Evolutionary conservation across 1,284 basidiomycete genomes (phyloP), one percentile per base, ranked within the genome.

Genomic region (Cutaneotrichosporon spelunceum): DNA sequence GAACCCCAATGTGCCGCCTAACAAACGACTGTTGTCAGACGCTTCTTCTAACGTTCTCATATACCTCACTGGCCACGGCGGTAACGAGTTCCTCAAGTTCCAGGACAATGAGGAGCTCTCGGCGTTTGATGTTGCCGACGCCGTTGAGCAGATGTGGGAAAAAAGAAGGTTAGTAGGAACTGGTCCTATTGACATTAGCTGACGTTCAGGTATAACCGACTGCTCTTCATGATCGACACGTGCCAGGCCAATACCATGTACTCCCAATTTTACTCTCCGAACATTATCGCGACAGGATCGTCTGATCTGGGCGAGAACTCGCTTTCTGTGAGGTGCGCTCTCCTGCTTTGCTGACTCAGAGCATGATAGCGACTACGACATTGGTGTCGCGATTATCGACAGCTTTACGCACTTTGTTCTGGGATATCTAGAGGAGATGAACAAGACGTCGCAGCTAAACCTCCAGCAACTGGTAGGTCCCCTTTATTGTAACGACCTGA

Each of bases 51-150:
- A 99, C 73, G 84, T 99, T 61, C 96, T 99, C 74, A 86, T 99
- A 26, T 99, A 96, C 79, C 91, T 99, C 90, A 96, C 96, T 0
- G 96, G 95, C 0, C 95, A 99, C 70, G 95, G 96, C 4, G 95
- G 95, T 0, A 90, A 96, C 71, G 95, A 97, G 78, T 99, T 99
- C 76, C 85, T 99, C 69, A 99, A 99, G 79, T 99, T 99, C 76
- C 95, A 99, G 75, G 95, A 99, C 77, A 92, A 92, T 74, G 95
- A 99, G 77, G 96, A 99, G 75, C 92, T 99, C 68, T 92, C 89
- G 57, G 93, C 95, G 0, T 92, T 91, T 62, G 95, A 99, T 75
- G 85, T 96, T 39, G 94, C 95, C 0, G 95, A 99, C 76, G 94
- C 95, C 0, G 89, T 99, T 64, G 93, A 93, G 76, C 93, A 97